Conservation (phyloP, 495 filamentous ascomycete species). For the Pyrenula aspistea region DNA sequence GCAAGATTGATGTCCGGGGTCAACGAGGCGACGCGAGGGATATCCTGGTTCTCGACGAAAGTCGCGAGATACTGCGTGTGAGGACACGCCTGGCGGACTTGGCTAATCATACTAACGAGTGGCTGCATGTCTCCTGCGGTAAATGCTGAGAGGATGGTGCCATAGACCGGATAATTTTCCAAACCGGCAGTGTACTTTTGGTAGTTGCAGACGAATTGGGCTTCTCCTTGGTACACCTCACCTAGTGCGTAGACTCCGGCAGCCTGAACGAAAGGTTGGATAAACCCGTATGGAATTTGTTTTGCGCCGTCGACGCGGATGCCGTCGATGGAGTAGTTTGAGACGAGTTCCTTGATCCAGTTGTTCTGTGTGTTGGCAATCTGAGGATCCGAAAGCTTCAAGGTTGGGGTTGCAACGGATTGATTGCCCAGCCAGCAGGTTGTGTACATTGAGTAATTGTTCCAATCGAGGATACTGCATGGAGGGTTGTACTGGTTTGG, state of each 20-base stretch:
- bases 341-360: slow-evolving; percentile 49
- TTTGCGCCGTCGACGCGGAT: slow-evolving; percentile 58
- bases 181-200: slow-evolving; percentile 40
- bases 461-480: slow-evolving; percentile 49
- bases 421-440: slow-evolving; percentile 50
- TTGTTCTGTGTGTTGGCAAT: slow-evolving; percentile 38
- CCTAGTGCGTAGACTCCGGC: slow-evolving; percentile 53
- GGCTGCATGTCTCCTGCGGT: slow-evolving; percentile 32
- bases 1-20: slow-evolving; percentile 35
- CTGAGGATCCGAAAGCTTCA: slow-evolving; percentile 43
- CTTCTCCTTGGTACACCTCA: slow-evolving; percentile 48
- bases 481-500: slow-evolving; percentile 44
- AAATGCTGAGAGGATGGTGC: slow-evolving; percentile 40
- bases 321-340: slow-evolving; percentile 57
- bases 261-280: slow-evolving; percentile 40
- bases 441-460: slow-evolving; percentile 23
- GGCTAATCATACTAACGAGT: slow-evolving; percentile 33
- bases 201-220: slow-evolving; percentile 45
- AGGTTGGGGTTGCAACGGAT: slow-evolving; percentile 45
- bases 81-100: slow-evolving; percentile 28
- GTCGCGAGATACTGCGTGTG: slow-evolving; percentile 47
- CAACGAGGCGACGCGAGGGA: slow-evolving; percentile 38
- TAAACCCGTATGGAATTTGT: slow-evolving; percentile 53
- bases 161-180: slow-evolving; percentile 54
- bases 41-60: slow-evolving; percentile 65